These are phyloP conservation scores for Trichoderma sp. DNA, from an alignment of 2,329 filamentous ascomycete genomes.

Conservation along the genomic window DNA sequence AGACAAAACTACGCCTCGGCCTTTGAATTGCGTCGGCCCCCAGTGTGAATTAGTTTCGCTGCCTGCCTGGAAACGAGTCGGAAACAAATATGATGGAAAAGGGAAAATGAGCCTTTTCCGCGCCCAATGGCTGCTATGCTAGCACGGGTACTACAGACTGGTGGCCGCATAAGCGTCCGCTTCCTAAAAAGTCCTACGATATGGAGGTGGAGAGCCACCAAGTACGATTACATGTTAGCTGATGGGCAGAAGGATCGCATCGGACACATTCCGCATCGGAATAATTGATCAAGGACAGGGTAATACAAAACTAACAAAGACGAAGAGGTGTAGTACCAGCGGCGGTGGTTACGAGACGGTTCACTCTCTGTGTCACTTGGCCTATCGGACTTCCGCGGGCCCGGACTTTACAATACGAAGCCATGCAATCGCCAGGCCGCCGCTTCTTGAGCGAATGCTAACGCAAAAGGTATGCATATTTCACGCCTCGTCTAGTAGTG, in stretches of 20 bases:
- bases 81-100: background rate
- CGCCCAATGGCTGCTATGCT: background rate
- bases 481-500: background rate
- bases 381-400: background rate
- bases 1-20: conserved; percentile 14
- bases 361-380: background rate
- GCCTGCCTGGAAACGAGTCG: background rate
- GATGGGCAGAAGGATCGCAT: background rate
- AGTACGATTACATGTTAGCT: background rate
- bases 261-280: background rate
- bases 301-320: background rate
- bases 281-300: background rate
- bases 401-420: background rate
- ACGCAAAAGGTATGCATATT: conserved; percentile 14
- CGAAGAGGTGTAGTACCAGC: background rate
- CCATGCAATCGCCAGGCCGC: background rate
- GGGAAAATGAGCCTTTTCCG: background rate
- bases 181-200: conserved; percentile 1
- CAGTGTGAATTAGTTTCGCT: background rate
- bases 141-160: background rate
- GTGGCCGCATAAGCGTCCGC: conserved; percentile 8
- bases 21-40: conserved; percentile 2
- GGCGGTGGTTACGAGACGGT: background rate
- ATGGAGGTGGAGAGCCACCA: background rate
- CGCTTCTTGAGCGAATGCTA: background rate